A percentile compares a stretch with the other conserved stretches of the same genome.
phyloP scores from a whole-genome alignment of 2,329 filamentous ascomycete genomes.

The Ceratocystis huliohia region DNA sequence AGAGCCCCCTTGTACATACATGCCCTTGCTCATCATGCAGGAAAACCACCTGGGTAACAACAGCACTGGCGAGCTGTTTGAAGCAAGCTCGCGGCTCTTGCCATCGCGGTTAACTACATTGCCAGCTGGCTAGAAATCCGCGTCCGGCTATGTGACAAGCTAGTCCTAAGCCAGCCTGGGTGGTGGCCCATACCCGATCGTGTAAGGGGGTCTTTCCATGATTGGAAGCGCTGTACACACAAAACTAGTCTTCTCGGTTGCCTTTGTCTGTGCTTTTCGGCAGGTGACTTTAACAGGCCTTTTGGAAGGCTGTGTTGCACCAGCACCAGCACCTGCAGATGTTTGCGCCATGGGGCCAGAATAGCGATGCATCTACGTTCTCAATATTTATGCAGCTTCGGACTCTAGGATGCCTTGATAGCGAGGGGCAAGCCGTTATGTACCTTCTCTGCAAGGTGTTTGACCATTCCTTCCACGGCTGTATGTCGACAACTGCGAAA shows the following conservation, averaged over 20 bases:
- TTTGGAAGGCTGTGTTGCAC: too few relatives aligned
- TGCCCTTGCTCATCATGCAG: too few relatives aligned
- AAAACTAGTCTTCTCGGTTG: background rate
- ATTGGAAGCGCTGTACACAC: background rate
- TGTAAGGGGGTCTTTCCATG: background rate
- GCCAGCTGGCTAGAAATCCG: background rate
- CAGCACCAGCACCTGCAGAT: too few relatives aligned
- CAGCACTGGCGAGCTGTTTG: too few relatives aligned
- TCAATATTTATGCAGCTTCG: background rate
- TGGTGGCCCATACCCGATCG: background rate
- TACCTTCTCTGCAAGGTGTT: background rate
- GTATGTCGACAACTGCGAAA: background rate
- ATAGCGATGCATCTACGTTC: background rate
- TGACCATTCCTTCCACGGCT: background rate
- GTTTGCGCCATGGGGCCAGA: background rate
- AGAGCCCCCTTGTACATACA: too few relatives aligned
- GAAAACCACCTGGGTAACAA: too few relatives aligned
- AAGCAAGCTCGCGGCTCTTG: too few relatives aligned
- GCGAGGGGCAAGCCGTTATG: background rate
- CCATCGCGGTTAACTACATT: background rate
- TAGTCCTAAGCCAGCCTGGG: background rate
- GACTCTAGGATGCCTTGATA: background rate
- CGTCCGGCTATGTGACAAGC: too few relatives aligned
- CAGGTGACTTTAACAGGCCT: background rate
- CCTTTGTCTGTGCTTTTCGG: background rate